Percentiles rank a stretch among this genome's conserved stretches.
These are phyloP conservation scores for Filobasidium wieringae DNA, from an alignment of 768 basidiomycete species.

Conservation along the genomic window DNA sequence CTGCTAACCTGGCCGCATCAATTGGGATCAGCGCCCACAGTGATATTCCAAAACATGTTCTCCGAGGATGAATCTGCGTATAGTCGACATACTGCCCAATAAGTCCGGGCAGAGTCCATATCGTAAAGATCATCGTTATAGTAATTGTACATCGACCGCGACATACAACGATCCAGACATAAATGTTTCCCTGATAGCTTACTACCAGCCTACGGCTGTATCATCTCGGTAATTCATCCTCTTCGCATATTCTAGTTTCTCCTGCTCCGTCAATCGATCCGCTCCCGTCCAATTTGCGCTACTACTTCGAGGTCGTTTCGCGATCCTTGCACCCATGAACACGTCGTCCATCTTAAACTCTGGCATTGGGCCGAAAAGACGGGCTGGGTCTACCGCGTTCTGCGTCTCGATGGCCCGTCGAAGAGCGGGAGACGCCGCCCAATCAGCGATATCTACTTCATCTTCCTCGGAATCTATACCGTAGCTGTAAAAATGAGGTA, in stretches of 20 bases:
- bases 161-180: no score
- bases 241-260: slow-evolving; percentile 74
- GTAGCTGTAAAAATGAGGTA: slow-evolving; percentile 4
- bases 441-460: slow-evolving; percentile 61
- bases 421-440: slow-evolving; percentile 86
- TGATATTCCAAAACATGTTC: no score
- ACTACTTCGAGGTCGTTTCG: slow-evolving; percentile 71
- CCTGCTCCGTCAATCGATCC: slow-evolving; percentile 71
- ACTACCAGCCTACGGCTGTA: slow-evolving; percentile 4
- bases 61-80: no score
- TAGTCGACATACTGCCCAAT: no score
- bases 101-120: no score
- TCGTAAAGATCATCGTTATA: no score
- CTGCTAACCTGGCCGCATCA: no score
- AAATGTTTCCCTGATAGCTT: no score
- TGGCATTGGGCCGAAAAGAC: slow-evolving; percentile 79
- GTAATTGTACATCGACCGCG: no score
- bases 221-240: slow-evolving; percentile 62
- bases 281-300: slow-evolving; percentile 93
- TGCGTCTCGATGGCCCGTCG: slow-evolving; percentile 66
- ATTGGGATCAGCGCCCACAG: no score
- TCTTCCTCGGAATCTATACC: slow-evolving; percentile 51
- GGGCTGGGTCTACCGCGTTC: slow-evolving; percentile 60
- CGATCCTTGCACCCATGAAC: slow-evolving; percentile 52
- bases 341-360: slow-evolving; percentile 87